phyloP scores from a whole-genome alignment of 164 flowering plant species.

The Protea cynaroides region DNA sequence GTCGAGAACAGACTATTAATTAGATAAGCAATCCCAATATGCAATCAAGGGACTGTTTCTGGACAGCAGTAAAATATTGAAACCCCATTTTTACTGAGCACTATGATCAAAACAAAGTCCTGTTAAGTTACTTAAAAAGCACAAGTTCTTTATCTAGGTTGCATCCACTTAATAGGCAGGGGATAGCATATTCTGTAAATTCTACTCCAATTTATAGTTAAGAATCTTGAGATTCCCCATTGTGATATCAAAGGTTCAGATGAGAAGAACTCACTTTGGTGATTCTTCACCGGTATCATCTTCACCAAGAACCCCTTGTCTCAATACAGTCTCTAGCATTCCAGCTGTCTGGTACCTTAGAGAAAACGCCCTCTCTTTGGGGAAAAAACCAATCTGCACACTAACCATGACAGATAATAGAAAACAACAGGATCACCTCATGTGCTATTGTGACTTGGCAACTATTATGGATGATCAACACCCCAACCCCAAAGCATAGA shows the following conservation, averaged over 20 bases:
- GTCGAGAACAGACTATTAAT: not conserved
- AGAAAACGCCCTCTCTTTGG: conserved; percentile 76
- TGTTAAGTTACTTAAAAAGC: not conserved
- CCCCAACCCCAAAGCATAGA: too few species aligned
- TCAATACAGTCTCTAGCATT: conserved; percentile 78
- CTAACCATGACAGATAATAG: conserved; percentile 41
- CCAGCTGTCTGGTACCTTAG: conserved; percentile 92
- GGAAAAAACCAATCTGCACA: conserved; percentile 86
- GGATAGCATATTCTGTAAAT: not conserved
- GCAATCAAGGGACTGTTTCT: not conserved
- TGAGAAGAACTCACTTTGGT: conserved; percentile 54
- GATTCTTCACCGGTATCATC: conserved; percentile 96
- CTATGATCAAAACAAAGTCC: not conserved
- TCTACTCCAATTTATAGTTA: not conserved
- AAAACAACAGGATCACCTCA: conserved; percentile 9
- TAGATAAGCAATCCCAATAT: not conserved
- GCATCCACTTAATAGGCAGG: not conserved
- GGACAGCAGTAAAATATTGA: not conserved
- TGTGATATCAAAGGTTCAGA: not conserved
- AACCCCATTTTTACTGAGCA: not conserved
- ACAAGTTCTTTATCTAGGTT: not conserved
- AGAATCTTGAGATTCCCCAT: not conserved
- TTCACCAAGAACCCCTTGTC: conserved; percentile 93
- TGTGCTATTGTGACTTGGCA: not conserved
- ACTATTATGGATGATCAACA: not conserved